A percentile compares a stretch with the other conserved stretches of the same genome.
phyloP scores from a whole-genome alignment of 768 basidiomycete species.

The Termitomyces sp. region DNA sequence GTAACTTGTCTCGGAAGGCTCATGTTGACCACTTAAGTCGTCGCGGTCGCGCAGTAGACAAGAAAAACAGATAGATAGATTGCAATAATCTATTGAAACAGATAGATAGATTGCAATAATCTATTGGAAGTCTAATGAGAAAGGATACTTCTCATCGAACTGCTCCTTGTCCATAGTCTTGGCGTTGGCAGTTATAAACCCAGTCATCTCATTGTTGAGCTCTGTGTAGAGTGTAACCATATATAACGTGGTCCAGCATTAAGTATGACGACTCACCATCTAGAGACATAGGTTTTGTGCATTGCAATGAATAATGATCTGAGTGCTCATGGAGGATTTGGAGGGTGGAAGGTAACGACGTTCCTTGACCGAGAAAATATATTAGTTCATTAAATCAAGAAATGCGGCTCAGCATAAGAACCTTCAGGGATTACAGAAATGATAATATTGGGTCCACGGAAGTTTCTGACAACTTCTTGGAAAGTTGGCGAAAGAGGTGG shows the following conservation, averaged over 20 bases:
- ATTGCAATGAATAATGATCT: constrained; percentile 6
- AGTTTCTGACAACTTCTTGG: constrained; percentile 9
- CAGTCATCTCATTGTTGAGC: constrained; percentile 4
- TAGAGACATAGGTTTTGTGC: constrained; percentile 4
- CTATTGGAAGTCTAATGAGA: neutral
- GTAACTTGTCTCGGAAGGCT: neutral
- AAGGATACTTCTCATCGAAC: constrained; percentile 6
- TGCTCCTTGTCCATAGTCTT: constrained; percentile 7
- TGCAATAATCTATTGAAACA: neutral
- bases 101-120: neutral
- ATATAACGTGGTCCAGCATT: neutral
- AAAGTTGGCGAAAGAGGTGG: constrained; percentile 8
- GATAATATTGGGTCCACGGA: constrained; percentile 5
- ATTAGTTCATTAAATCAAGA: neutral
- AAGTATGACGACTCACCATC: neutral
- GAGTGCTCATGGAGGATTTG: constrained; percentile 7
- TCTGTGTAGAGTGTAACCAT: neutral
- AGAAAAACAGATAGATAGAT: too few species aligned
- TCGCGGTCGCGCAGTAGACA: too few species aligned
- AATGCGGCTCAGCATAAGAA: neutral
- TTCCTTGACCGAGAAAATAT: neutral
- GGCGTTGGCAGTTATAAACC: neutral
- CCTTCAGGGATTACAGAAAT: constrained; percentile 7
- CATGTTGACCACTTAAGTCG: too few species aligned
- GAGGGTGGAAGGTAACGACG: neutral